Percentiles rank a stretch among this genome's conserved stretches.
Conservation (phyloP, 2,329 filamentous ascomycete genomes). For the Byssochlamys sp. region DNA sequence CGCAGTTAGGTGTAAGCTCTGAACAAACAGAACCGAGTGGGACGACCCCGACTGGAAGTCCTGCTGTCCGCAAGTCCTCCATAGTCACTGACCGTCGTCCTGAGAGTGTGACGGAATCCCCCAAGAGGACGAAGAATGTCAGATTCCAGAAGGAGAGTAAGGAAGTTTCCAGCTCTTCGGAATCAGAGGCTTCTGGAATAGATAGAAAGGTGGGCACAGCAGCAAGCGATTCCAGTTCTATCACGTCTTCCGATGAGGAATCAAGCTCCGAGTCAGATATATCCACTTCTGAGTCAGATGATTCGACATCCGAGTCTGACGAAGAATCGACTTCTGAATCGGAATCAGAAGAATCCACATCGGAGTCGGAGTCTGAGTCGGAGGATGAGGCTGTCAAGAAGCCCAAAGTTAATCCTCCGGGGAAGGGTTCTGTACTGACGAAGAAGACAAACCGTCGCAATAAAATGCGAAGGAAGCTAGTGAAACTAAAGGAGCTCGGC, state of each 20-base stretch:
- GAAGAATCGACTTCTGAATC: constrained; percentile 23
- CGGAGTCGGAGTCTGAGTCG: constrained; percentile 36
- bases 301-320: constrained; percentile 10
- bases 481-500: constrained; percentile 45
- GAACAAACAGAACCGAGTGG: neutral
- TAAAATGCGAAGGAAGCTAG: constrained; percentile 41
- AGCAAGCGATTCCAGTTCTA: constrained; percentile 9
- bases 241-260: constrained; percentile 10
- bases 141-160: constrained; percentile 19
- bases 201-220: constrained; percentile 25
- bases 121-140: constrained; percentile 24
- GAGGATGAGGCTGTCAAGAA: constrained; percentile 16
- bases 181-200: constrained; percentile 13
- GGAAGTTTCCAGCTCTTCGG: constrained; percentile 13
- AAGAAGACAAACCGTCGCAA: constrained; percentile 48
- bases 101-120: constrained; percentile 13
- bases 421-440: constrained; percentile 43
- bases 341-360: constrained; percentile 14
- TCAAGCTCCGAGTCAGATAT: constrained; percentile 16
- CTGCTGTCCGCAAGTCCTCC: constrained; percentile 11
- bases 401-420: constrained; percentile 31
- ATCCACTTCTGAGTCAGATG: constrained; percentile 12
- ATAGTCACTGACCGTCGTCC: constrained; percentile 11
- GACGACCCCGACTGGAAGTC: constrained; percentile 2
- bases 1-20: constrained; percentile 1